Evolutionary conservation across 805 yeast species (phyloP).

Genomic region (Yarrowia sp.): DNA sequence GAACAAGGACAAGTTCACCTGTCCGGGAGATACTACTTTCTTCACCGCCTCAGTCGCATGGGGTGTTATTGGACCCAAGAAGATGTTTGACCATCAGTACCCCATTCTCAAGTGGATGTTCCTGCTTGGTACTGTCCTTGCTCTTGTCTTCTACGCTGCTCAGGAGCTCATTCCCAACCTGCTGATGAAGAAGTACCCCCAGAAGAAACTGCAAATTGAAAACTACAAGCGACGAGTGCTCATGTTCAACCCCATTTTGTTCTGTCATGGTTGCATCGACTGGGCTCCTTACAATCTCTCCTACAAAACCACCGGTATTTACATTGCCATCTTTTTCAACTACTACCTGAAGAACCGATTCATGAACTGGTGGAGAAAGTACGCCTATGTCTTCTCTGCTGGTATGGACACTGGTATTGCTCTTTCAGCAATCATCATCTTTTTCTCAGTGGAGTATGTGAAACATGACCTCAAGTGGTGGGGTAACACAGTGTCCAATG

Average conservation of each 20-base stretch:
- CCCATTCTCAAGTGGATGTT: conserved; percentile 33
- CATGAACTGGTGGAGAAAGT: conserved; percentile 53
- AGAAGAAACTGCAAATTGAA: background rate
- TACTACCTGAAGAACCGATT: conserved; percentile 44
- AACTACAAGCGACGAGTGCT: background rate
- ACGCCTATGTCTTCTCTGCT: conserved; percentile 50
- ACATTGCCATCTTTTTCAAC: conserved; percentile 47
- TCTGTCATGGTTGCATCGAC: background rate
- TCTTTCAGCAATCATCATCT: conserved; percentile 47
- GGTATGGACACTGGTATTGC: conserved; percentile 53
- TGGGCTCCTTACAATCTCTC: conserved; percentile 38
- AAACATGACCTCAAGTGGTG: conserved; percentile 46
- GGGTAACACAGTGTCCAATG: conserved; percentile 43
- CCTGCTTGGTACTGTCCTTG: conserved; percentile 34
- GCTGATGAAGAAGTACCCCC: background rate
- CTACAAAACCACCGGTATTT: conserved; percentile 45
- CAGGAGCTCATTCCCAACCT: conserved; percentile 32
- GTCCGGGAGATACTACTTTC: conserved; percentile 44
- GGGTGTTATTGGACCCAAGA: conserved; percentile 52
- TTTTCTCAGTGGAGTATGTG: conserved; percentile 44
- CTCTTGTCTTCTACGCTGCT: conserved; percentile 26
- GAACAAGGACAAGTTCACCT: conserved; percentile 34
- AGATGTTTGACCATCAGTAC: conserved; percentile 42
- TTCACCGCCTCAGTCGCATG: conserved; percentile 50
- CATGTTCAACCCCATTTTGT: background rate